A percentile compares a stretch with the other conserved stretches of the same genome.
Conservation (phyloP, 495 filamentous ascomycete genomes). For the Podospora didyma region DNA sequence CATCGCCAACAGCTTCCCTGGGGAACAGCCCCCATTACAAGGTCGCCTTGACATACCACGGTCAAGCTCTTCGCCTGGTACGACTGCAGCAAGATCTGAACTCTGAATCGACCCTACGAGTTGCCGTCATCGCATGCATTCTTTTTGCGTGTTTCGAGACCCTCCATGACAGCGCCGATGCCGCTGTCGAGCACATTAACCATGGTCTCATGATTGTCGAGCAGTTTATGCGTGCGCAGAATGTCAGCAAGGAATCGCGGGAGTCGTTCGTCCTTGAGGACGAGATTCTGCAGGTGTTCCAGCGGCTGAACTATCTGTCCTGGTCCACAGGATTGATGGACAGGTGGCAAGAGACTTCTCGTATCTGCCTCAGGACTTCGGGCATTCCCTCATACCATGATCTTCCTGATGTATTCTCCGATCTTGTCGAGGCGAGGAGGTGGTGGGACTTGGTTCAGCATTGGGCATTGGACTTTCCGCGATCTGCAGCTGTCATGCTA, state of each 20-base stretch:
- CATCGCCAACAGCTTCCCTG: neutral
- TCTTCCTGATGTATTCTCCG: slow-evolving; percentile 10
- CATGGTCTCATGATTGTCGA: slow-evolving; percentile 23
- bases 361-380: neutral
- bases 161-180: slow-evolving; percentile 19
- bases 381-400: neutral
- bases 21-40: slow-evolving; percentile 16
- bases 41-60: slow-evolving; percentile 24
- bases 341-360: neutral
- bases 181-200: slow-evolving; percentile 23
- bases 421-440: slow-evolving; percentile 14
- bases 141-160: slow-evolving; percentile 27
- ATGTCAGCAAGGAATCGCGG: slow-evolving; percentile 2
- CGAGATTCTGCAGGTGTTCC: slow-evolving; percentile 22
- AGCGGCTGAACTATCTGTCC: slow-evolving; percentile 18
- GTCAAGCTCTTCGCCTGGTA: slow-evolving; percentile 17
- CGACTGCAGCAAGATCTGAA: slow-evolving; percentile 10
- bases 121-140: slow-evolving; percentile 22
- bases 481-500: slow-evolving; percentile 1
- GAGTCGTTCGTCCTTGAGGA: slow-evolving; percentile 15
- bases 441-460: slow-evolving; percentile 21
- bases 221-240: slow-evolving; percentile 13
- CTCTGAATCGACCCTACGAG: slow-evolving; percentile 11
- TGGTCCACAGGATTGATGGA: slow-evolving; percentile 14
- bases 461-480: slow-evolving; percentile 12